Conservation (phyloP, 2,329 filamentous ascomycete genomes). For the Drechslera avenae region DNA sequence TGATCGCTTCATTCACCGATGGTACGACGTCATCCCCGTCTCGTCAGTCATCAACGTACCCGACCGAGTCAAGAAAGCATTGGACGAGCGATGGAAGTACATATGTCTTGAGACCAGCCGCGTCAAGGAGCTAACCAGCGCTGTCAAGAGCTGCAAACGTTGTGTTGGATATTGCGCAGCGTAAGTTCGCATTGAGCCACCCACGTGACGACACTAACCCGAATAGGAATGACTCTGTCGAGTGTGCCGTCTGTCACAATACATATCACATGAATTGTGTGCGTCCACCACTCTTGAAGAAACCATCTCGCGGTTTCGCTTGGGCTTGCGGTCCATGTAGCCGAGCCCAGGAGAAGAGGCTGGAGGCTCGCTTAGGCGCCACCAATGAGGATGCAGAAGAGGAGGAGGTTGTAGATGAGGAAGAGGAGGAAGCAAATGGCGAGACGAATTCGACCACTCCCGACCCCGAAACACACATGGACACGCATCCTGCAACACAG, state of each 20-base stretch:
- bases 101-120: slow-evolving; percentile 92
- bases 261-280: slow-evolving; percentile 99
- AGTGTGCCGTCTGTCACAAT: slow-evolving; percentile 91
- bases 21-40: slow-evolving; percentile 95
- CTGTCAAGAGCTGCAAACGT: slow-evolving; percentile 93
- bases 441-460: slow-evolving; percentile 65
- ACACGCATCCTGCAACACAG: slow-evolving; percentile 69
- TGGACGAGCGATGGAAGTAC: slow-evolving; percentile 96
- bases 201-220: slow-evolving; percentile 19
- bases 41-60: slow-evolving; percentile 94
- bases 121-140: slow-evolving; percentile 93
- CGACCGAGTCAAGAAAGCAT: slow-evolving; percentile 89
- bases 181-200: slow-evolving; percentile 58
- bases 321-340: slow-evolving; percentile 98
- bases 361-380: slow-evolving; percentile 77
- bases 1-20: slow-evolving; percentile 96
- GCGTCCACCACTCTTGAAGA: slow-evolving; percentile 87
- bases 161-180: slow-evolving; percentile 90
- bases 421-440: slow-evolving; percentile 69
- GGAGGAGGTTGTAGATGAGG: slow-evolving; percentile 66
- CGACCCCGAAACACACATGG: slow-evolving; percentile 57
- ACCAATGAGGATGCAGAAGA: slow-evolving; percentile 63
- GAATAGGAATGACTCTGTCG: slow-evolving; percentile 85
- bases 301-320: slow-evolving; percentile 94
- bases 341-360: slow-evolving; percentile 88